Conservation (phyloP, 83 land plant species). For the Thuja plicata region DNA sequence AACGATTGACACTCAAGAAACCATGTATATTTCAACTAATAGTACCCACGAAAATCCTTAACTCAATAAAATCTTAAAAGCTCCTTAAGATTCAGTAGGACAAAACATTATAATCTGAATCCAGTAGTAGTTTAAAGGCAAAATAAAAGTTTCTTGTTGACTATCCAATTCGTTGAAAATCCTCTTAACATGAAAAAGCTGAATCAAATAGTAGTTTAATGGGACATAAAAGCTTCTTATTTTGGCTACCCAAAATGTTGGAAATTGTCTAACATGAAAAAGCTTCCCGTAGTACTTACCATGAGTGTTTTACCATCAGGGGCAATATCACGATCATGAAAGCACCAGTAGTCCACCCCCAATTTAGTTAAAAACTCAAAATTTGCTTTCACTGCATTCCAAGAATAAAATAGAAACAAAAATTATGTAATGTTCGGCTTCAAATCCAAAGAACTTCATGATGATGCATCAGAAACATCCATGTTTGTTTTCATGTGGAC, state of each 20-base stretch:
- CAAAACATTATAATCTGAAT: neutral
- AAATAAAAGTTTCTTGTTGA: neutral
- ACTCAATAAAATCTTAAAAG: neutral
- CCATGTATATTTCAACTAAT: neutral
- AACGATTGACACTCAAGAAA: neutral
- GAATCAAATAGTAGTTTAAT: neutral
- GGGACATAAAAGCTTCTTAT: neutral
- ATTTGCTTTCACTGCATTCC: constrained; percentile 84
- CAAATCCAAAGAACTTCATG: neutral
- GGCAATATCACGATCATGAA: constrained; percentile 98
- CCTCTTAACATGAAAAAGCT: neutral
- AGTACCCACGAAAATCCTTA: neutral
- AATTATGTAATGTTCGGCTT: neutral
- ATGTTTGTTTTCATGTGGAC: neutral
- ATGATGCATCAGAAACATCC: neutral
- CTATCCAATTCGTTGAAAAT: neutral
- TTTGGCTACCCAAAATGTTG: neutral
- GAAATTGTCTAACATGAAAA: neutral
- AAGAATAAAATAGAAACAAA: neutral
- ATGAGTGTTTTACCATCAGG: constrained; percentile 86
- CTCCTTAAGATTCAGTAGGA: neutral
- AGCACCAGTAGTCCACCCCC: constrained; percentile 93
- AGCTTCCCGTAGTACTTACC: constrained; percentile 36
- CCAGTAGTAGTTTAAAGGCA: neutral
- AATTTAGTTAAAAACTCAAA: constrained; percentile 92